Conservation (phyloP, 495 filamentous ascomycete genomes). For the Chlorociboria aeruginascens region DNA sequence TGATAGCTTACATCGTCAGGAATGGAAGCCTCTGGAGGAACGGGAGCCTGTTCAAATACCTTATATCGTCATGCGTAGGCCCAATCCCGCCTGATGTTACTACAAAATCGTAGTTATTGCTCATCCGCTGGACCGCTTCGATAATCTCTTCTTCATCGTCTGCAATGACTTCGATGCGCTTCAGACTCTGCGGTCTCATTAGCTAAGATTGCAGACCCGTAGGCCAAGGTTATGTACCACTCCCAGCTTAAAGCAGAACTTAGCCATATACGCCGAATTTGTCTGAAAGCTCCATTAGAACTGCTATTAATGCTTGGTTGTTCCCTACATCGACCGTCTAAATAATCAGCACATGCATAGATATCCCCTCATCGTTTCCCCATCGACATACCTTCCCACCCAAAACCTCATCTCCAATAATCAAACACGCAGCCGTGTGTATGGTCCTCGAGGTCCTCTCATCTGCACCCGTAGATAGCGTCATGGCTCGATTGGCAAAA, state of each 20-base stretch:
- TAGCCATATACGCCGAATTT: slow-evolving; percentile 84
- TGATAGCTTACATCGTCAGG: slow-evolving; percentile 97
- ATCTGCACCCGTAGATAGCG: slow-evolving; percentile 42
- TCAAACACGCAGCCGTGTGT: slow-evolving; percentile 83
- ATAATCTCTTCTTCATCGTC: slow-evolving; percentile 87
- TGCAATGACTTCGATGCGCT: slow-evolving; percentile 81
- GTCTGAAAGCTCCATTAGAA: slow-evolving; percentile 40
- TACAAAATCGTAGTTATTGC: slow-evolving; percentile 78
- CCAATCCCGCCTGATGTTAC: slow-evolving; percentile 94
- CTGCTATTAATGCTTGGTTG: not conserved
- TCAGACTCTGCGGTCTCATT: slow-evolving; percentile 43
- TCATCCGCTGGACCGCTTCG: slow-evolving; percentile 78
- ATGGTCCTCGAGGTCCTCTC: slow-evolving; percentile 51
- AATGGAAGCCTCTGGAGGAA: no score
- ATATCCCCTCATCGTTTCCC: not conserved
- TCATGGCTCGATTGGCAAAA: slow-evolving; percentile 26
- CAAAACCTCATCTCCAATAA: slow-evolving; percentile 94
- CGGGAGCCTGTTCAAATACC: no score
- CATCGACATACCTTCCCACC: slow-evolving; percentile 69
- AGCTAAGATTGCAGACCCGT: not conserved
- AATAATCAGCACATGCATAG: not conserved
- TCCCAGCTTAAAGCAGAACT: slow-evolving; percentile 83
- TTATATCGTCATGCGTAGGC: slow-evolving; percentile 51
- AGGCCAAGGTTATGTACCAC: slow-evolving; percentile 36
- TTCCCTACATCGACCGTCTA: slow-evolving; percentile 20